phyloP scores from a whole-genome alignment of 352 stramenopile species.

The Globisporangium cystogenes region DNA sequence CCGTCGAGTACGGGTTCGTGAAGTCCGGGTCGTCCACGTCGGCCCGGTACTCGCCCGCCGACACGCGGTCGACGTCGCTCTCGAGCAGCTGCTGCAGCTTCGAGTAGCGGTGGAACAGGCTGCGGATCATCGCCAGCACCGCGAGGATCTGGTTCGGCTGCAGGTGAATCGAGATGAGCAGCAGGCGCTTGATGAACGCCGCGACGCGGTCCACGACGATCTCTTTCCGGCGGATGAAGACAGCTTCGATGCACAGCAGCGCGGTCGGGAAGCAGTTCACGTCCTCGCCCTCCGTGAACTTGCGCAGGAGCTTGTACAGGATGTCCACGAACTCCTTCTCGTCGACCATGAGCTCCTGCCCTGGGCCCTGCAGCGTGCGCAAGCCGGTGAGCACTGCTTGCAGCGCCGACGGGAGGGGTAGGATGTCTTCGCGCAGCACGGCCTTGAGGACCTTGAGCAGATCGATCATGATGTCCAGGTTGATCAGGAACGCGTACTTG shows the following conservation, averaged over 20 bases:
- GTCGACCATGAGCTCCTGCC: constrained; percentile 95
- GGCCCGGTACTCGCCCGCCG: constrained; percentile 89
- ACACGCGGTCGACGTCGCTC: constrained; percentile 94
- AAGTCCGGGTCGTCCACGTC: constrained; percentile 94
- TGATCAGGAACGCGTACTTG: constrained; percentile 97
- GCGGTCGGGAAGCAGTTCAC: constrained; percentile 60
- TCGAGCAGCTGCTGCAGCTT: constrained; percentile 93
- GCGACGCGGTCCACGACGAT: constrained; percentile 91
- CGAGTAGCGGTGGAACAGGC: constrained; percentile 90
- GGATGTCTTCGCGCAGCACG: constrained; percentile 77
- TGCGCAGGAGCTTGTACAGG: constrained; percentile 88
- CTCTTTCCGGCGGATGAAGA: constrained; percentile 93
- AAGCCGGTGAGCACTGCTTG: constrained; percentile 92
- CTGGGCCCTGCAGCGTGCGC: constrained; percentile 90
- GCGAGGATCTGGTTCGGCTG: constrained; percentile 78
- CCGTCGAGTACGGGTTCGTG: constrained; percentile 92
- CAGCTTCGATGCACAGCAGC: constrained; percentile 89
- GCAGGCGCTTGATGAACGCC: constrained; percentile 94
- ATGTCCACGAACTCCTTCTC: constrained; percentile 95
- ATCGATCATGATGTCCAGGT: constrained; percentile 97
- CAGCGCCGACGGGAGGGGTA: constrained; percentile 61
- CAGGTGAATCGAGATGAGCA: constrained; percentile 86
- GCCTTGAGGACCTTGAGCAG: constrained; percentile 94
- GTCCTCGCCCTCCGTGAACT: constrained; percentile 61
- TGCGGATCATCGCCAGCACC: constrained; percentile 85